Evolutionary conservation across 1,139 yeast genomes (phyloP), one percentile per base, ranked within the genome.

Genomic region (Yamadazyma spencermartinsiae): DNA sequence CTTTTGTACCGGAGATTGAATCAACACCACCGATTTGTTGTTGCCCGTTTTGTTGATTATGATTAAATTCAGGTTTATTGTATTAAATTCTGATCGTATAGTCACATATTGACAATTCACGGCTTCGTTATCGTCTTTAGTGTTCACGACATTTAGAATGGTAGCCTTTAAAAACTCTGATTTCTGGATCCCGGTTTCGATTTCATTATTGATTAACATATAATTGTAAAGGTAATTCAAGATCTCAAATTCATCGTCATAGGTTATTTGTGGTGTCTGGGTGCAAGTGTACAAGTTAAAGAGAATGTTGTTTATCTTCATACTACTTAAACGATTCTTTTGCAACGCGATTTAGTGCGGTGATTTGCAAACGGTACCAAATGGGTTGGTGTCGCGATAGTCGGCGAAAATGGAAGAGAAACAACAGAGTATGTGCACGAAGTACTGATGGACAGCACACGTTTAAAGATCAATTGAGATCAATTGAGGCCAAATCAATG

Each of bases 71-170:
- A 28, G 31, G 5, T 28, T 16, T 16, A 28, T 7, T 4, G n/a
- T 11, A 10, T 9, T 9, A 16, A 28, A 28, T 13, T 28, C 31
- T n/a, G 31, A 28, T 16, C n/a, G 31, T 10, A 28, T 28, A 11
- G 12, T 28, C 20, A 28, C n/a, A 20, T 28, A 13, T 28, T 28
- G 31, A 16, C 16, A 14, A 8, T 28, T 11, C 11, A 28, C 7
- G 4, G 16, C 8, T 14, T 28, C 11, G 20, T 28, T 16, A 16
- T 13, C n/a, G n/a, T 8, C n/a, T n/a, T n/a, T n/a, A n/a, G n/a
- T 16, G n/a, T 28, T 28, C n/a, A 20, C 16, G n/a, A 28, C 16
- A 20, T 14, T 28, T 28, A 28, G n/a, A 15, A 28, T 28, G 20
- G 31, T 16, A 6, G 11, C 19, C 16, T 28, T 28, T 4, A 28